Conservation (phyloP, 2,329 filamentous ascomycete species). For the Ceratocystis albifundus region DNA sequence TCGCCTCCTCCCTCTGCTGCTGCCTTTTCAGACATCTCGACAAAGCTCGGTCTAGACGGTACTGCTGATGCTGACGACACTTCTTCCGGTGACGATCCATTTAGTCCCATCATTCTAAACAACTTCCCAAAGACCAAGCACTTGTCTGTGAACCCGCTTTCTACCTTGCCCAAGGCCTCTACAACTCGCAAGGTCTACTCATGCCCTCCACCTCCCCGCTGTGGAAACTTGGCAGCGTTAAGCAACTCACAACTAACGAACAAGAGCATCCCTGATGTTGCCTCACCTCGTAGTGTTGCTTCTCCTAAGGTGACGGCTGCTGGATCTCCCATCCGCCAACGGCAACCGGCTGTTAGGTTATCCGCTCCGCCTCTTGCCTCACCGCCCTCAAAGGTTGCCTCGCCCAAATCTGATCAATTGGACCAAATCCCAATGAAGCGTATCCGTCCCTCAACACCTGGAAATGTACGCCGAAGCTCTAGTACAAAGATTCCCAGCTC, state of each 20-base stretch:
- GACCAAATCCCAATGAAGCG: conserved; percentile 9
- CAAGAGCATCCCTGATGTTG: not conserved
- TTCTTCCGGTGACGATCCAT: conserved; percentile 13
- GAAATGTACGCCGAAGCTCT: not conserved
- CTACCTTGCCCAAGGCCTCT: not conserved
- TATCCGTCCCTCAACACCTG: conserved; percentile 2
- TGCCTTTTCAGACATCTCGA: conserved; percentile 16
- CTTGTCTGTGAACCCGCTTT: conserved; percentile 13
- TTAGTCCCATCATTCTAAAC: conserved; percentile 11
- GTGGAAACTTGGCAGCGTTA: not conserved
- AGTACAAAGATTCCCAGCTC: not conserved
- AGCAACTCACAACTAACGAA: not conserved
- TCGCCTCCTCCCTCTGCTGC: conserved; percentile 7
- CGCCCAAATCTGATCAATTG: not conserved
- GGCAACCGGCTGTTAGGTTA: conserved; percentile 3
- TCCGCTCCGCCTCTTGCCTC: conserved; percentile 9
- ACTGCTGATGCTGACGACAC: not conserved
- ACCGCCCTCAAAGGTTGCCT: not conserved
- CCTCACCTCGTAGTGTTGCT: not conserved
- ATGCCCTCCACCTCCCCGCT: conserved; percentile 17
- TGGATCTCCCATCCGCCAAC: conserved; percentile 17
- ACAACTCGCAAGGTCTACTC: conserved; percentile 17
- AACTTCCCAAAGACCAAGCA: conserved; percentile 22
- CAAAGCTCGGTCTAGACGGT: conserved; percentile 10
- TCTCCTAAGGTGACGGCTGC: not conserved